Evolutionary conservation across 2,329 filamentous ascomycete species (phyloP), one percentile per base, ranked within the genome.

Genomic region (Colletotrichum musae): DNA sequence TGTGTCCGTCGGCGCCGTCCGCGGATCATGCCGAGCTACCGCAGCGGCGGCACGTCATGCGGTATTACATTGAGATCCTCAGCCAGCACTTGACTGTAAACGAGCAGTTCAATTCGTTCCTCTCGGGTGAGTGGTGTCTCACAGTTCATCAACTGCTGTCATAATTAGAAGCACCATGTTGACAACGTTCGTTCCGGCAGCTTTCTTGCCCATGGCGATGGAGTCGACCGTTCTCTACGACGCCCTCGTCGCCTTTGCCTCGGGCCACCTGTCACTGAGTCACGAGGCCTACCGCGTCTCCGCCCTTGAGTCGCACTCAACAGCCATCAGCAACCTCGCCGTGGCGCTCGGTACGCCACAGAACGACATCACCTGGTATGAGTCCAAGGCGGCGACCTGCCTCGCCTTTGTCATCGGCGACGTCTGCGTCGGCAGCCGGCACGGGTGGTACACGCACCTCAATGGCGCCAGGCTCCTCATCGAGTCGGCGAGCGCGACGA

Each of bases 161-260:
- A 21, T 7, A 5, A 10, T 5, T 3, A n/a, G 3, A 13, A 1
- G 4, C 12, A 15, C 36, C 3, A n/a, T 10, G 1, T n/a, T 28
- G 15, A 15, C 13, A 1, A 18, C 28, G 1, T 2, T 21, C 18
- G 10, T 5, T n/a, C 3, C 0, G 4, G 2, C 18, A 71, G 71
- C 62, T 1, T 71, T 71, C 7, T 41, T 72, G 12, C 71, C 71
- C 2, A 72, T 72, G 71, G 71, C 71, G 3, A 71, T 72, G 69
- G 69, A 72, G 45, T 72, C 71, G 2, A 52, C 36, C 9, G 61
- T 71, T 9, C 57, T 72, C 2, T 70, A 69, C 26, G 71, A 71
- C 24, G 70, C 71, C 3, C 50, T 72, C 2, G 52, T 72, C 6
- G 61, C 71, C 0, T 67, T 71, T 2, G 64, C 71, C 6, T 64